phyloP scores from a whole-genome alignment of 2,329 filamentous ascomycete genomes.

The Arthroderma sp. region DNA sequence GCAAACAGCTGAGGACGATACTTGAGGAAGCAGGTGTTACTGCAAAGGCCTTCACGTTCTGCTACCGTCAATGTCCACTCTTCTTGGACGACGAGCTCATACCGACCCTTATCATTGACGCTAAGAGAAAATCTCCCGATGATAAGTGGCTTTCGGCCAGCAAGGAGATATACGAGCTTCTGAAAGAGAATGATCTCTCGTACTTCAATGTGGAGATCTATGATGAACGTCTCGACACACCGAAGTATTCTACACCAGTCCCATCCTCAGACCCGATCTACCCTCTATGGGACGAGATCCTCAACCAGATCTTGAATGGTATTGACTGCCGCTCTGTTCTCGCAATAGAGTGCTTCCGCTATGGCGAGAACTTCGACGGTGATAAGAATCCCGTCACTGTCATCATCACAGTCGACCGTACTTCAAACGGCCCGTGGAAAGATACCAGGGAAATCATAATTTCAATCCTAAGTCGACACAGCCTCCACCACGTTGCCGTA shows the following conservation, averaged over 20 bases:
- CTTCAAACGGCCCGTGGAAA: background rate
- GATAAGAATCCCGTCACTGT: background rate
- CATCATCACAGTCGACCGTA: constrained; percentile 11
- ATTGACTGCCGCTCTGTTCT: background rate
- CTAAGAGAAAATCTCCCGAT: background rate
- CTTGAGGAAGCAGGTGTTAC: background rate
- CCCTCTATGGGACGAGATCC: constrained; percentile 1
- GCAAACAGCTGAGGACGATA: background rate
- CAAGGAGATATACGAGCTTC: background rate
- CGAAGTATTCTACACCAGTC: background rate
- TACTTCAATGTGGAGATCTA: constrained; percentile 5
- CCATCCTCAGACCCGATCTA: constrained; percentile 6
- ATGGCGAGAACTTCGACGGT: background rate
- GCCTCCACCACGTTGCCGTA: background rate
- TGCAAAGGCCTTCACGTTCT: background rate
- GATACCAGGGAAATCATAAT: background rate
- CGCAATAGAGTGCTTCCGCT: constrained; percentile 5
- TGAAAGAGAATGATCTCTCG: background rate
- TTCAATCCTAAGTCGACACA: background rate
- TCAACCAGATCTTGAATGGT: background rate
- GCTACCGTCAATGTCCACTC: background rate
- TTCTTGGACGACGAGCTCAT: background rate
- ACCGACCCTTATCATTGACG: background rate
- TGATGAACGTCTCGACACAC: background rate
- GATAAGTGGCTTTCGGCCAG: constrained; percentile 1